Evolutionary conservation across 345 rosid genomes (phyloP).

Genomic region (Salix exigua): DNA sequence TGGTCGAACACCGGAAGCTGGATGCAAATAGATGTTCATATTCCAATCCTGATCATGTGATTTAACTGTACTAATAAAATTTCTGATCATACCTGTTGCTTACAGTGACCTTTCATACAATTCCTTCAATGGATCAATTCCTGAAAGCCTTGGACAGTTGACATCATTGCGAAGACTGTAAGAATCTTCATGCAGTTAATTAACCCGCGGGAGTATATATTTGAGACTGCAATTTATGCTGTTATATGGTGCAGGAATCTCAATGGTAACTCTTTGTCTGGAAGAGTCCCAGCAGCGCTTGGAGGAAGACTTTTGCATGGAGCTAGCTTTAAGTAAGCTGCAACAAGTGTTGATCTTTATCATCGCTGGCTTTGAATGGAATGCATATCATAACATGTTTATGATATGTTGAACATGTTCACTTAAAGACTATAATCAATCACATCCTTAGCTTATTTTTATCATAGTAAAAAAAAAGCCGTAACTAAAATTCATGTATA

Average conservation of each 20-base stretch:
- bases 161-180: constrained; percentile 74
- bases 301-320: constrained; percentile 94
- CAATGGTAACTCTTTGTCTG: constrained; percentile 81
- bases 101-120: constrained; percentile 94
- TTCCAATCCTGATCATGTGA: not conserved
- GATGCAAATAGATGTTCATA: not conserved
- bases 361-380: not conserved
- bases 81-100: not conserved
- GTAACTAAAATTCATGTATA: not conserved
- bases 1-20: not conserved
- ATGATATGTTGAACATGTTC: not conserved
- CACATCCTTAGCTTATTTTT: not conserved
- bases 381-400: not conserved
- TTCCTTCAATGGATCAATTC: constrained; percentile 77
- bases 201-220: not conserved
- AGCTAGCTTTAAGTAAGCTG: constrained; percentile 89
- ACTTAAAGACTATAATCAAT: not conserved
- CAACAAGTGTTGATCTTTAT: constrained; percentile 3
- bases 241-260: constrained; percentile 64
- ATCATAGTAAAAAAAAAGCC: not conserved
- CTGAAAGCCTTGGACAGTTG: constrained; percentile 82
- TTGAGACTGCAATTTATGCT: constrained; percentile 5
- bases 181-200: constrained; percentile 21
- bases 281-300: constrained; percentile 77
- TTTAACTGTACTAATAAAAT: not conserved